phyloP scores from a whole-genome alignment of 2,329 filamentous ascomycete species.

The Colletotrichum salicis region DNA sequence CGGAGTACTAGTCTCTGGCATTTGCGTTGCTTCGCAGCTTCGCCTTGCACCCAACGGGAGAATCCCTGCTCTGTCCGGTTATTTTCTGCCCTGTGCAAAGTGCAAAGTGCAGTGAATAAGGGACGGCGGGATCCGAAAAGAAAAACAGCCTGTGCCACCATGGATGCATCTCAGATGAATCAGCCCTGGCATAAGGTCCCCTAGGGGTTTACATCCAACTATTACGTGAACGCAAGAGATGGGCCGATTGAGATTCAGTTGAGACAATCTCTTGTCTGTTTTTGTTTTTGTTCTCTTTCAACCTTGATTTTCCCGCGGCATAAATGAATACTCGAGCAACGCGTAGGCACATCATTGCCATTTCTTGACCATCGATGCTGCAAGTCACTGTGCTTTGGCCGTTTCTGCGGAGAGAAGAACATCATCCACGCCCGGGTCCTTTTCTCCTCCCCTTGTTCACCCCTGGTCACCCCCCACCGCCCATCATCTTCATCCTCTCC shows the following conservation, averaged over 20 bases:
- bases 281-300: neutral
- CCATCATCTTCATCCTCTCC: neutral
- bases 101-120: neutral
- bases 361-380: neutral
- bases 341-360: neutral
- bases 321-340: neutral
- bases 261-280: neutral
- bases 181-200: neutral
- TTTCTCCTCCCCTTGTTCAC: neutral
- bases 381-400: conserved; percentile 17
- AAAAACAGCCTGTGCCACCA: neutral
- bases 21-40: neutral
- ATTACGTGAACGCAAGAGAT: neutral
- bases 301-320: neutral
- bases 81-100: conserved; percentile 3
- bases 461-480: neutral
- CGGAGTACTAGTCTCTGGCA: neutral
- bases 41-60: neutral
- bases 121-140: neutral
- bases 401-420: neutral
- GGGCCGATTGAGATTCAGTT: neutral
- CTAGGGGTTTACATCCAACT: neutral
- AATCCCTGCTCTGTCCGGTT: neutral
- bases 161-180: neutral
- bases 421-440: neutral